phyloP scores from a whole-genome alignment of 1,139 yeast species.

The Pichia cactophila region DNA sequence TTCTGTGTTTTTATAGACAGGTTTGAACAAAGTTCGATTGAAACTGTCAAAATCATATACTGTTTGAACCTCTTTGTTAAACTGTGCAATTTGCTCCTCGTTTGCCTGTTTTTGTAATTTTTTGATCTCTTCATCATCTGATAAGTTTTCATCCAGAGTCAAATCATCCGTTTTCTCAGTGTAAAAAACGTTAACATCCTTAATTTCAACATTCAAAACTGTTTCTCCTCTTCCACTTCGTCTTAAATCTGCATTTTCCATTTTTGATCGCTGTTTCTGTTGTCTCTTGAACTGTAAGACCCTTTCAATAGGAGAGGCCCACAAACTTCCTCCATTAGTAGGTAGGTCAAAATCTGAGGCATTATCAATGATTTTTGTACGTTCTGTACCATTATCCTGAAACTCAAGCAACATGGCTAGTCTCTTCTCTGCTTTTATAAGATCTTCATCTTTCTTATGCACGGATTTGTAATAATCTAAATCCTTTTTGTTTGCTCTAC shows the following conservation, averaged over 20 bases:
- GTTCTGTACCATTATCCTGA: conserved; percentile 80
- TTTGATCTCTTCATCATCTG: conserved; percentile 34
- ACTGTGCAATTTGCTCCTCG: conserved; percentile 26
- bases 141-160: conserved; percentile 26
- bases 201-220: conserved; percentile 69
- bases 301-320: conserved; percentile 87
- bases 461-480: conserved; percentile 31
- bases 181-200: conserved; percentile 67
- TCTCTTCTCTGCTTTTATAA: conserved; percentile 61
- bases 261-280: conserved; percentile 61
- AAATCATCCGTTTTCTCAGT: conserved; percentile 23
- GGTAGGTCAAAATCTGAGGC: conserved; percentile 80
- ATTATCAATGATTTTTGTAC: conserved; percentile 88
- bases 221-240: conserved; percentile 67
- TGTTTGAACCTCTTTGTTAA: conserved; percentile 29
- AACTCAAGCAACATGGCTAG: conserved; percentile 66
- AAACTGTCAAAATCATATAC: conserved; percentile 58
- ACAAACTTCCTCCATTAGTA: conserved; percentile 42
- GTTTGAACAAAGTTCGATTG: conserved; percentile 42
- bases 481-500: conserved; percentile 34
- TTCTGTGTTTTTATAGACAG: conserved; percentile 32
- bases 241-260: conserved; percentile 50
- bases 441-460: conserved; percentile 42
- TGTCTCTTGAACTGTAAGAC: conserved; percentile 77
- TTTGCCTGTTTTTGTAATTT: conserved; percentile 30